Evolutionary conservation across 1,284 basidiomycete genomes (phyloP), one percentile per base, ranked within the genome.

Genomic region (Rhodotorula sp.): DNA sequence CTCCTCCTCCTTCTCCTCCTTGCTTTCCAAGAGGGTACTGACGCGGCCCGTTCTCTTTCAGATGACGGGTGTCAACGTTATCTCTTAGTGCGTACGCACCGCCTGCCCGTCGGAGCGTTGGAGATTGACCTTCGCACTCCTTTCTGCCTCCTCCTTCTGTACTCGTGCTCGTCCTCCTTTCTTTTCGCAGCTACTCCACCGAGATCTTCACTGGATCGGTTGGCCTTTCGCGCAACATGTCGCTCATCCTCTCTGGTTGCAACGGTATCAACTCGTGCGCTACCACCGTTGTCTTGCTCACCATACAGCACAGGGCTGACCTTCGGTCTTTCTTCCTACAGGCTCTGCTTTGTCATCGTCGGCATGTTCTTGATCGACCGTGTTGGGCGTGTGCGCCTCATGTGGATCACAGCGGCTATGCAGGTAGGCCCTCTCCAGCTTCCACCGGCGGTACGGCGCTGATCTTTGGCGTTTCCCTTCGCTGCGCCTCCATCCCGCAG

Each of bases 201-300:
- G 54, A 27, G 15, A 64, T 64, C 54, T 64, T 64, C 54, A 64
- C 63, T 15, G 34, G 29, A 1, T 57, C 53, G 12, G 62, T 64
- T 32, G 62, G 62, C 34, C 54, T 64, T 1, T 56, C 54, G 37
- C 54, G 63, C 63, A 64, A 55, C 53, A 22, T 55, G 53, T 10
- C 54, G 15, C 54, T 64, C 39, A 64, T 64, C 51, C 63, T 64
- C 13, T 48, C 41, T 4, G 63, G 63, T 27, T 29, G 29, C 59
- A 61, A 61, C 59, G 59, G 59, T 54, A 48, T 55, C 63, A 64
- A 64, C 32, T 58, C 53, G 62, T 50, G 32, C 41, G 59, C n/a
- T n/a, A n/a, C n/a, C n/a, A n/a, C n/a, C n/a, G n/a, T n/a, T n/a
- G n/a, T n/a, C n/a, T n/a, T n/a, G n/a, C n/a, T 44, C 44, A 10